phyloP scores from a whole-genome alignment of 2,329 filamentous ascomycete species.

The Colletotrichum musicola region DNA sequence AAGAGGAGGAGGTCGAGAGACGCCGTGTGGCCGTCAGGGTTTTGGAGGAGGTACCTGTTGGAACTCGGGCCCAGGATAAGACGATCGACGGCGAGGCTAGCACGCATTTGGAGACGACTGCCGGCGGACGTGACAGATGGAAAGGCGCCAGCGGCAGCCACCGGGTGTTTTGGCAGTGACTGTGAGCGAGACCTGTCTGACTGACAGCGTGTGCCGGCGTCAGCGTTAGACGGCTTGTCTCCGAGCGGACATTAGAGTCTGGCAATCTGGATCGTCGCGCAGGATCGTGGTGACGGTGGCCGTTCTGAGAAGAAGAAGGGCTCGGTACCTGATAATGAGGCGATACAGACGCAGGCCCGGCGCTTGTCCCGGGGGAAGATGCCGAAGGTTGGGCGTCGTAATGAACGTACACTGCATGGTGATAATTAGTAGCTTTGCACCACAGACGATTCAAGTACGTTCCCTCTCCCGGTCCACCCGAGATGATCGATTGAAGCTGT shows the following conservation, averaged over 20 bases:
- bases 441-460: too few relatives aligned
- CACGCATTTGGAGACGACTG: constrained; percentile 10
- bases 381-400: too few relatives aligned
- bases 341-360: background rate
- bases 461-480: too few relatives aligned
- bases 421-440: too few relatives aligned
- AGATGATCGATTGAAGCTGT: too few relatives aligned
- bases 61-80: constrained; percentile 15
- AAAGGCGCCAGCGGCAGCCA: constrained; percentile 8
- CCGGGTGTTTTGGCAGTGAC: constrained; percentile 1
- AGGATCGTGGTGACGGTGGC: background rate
- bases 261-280: background rate
- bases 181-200: constrained; percentile 19
- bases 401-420: too few relatives aligned
- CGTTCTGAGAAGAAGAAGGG: too few relatives aligned
- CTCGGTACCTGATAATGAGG: too few relatives aligned
- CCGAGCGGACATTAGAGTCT: background rate
- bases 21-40: background rate
- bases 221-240: constrained; percentile 11
- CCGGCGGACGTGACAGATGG: constrained; percentile 6
- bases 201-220: constrained; percentile 12
- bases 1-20: background rate
- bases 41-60: background rate
- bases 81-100: constrained; percentile 20
- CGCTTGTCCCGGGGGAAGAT: background rate